Conservation (phyloP, 2,329 filamentous ascomycete genomes). For the Diaporthe citriasiana region DNA sequence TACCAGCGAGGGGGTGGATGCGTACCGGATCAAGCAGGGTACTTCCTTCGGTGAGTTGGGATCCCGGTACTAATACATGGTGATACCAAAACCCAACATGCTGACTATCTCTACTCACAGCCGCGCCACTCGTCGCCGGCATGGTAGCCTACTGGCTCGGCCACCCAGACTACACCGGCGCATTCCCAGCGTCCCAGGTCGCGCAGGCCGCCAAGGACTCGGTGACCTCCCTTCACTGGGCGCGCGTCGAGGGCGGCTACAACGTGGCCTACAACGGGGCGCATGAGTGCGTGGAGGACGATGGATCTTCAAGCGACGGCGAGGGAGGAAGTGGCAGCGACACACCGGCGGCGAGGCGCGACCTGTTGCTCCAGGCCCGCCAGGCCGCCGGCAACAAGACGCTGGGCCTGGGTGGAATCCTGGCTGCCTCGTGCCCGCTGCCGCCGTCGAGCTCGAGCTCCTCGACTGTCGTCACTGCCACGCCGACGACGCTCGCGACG, state of each 20-base stretch:
- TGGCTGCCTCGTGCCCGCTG: neutral
- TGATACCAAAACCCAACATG: neutral
- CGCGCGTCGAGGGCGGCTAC: conserved; percentile 17
- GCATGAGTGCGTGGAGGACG: conserved; percentile 11
- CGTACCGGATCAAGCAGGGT: conserved; percentile 15
- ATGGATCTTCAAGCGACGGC: neutral
- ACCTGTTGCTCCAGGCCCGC: neutral
- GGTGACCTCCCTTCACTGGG: neutral
- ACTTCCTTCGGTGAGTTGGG: neutral
- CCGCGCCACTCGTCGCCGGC: conserved; percentile 5
- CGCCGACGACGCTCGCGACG: neutral
- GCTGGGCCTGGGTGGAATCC: neutral
- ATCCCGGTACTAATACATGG: rapidly evolving
- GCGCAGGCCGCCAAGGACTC: conserved; percentile 17
- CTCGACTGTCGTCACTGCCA: neutral
- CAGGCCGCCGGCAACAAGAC: neutral
- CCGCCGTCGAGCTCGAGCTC: conserved; percentile 20
- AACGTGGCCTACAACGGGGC: conserved; percentile 13
- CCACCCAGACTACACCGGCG: conserved; percentile 15
- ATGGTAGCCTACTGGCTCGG: conserved; percentile 23
- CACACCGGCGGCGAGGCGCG: neutral
- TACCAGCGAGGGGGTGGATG: conserved; percentile 4
- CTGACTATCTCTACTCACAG: neutral
- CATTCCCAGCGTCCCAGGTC: conserved; percentile 14
- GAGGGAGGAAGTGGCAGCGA: neutral